A percentile compares a stretch with the other conserved stretches of the same genome.
phyloP scores from a whole-genome alignment of 1,284 basidiomycete species.

The Caloboletus firmus region DNA sequence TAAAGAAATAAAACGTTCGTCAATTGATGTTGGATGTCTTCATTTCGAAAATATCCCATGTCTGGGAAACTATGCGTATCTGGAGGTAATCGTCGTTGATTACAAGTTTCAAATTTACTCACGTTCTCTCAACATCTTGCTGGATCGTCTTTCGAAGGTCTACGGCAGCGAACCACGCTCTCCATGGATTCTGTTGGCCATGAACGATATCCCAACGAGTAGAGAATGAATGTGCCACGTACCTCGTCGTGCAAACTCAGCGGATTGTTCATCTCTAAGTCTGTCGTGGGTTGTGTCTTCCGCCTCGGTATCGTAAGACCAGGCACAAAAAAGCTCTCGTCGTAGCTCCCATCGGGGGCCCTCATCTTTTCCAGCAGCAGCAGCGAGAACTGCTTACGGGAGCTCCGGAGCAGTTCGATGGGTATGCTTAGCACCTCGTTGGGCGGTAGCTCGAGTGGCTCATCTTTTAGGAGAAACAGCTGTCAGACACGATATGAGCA shows the following conservation, averaged over 20 bases:
- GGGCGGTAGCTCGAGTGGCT: constrained; percentile 54
- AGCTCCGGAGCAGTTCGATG: constrained; percentile 45
- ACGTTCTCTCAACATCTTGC: constrained; percentile 93
- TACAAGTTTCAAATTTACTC: constrained; percentile 31
- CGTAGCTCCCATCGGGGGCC: constrained; percentile 77
- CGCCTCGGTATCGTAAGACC: constrained; percentile 44
- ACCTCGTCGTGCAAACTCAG: constrained; percentile 82
- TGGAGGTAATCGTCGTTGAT: constrained; percentile 1
- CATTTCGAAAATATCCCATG: constrained; percentile 79
- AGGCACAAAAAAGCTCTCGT: constrained; percentile 60
- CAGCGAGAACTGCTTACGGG: constrained; percentile 52
- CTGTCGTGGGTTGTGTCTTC: constrained; percentile 37
- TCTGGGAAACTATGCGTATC: constrained; percentile 74
- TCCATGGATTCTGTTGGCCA: constrained; percentile 80
- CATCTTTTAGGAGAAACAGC: constrained; percentile 61
- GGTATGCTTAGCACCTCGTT: constrained; percentile 46
- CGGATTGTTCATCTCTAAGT: constrained; percentile 79
- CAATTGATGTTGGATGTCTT: constrained; percentile 73
- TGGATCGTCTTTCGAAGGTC: constrained; percentile 84
- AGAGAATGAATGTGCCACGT: constrained; percentile 17
- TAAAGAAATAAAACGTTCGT: constrained; percentile 86
- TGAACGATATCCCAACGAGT: constrained; percentile 9
- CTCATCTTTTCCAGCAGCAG: constrained; percentile 64
- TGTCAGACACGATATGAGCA: constrained; percentile 30
- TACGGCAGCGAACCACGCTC: constrained; percentile 83